A percentile compares a stretch with the other conserved stretches of the same genome.
Conservation (phyloP, 495 filamentous ascomycete species). For the Apodospora peruviana region DNA sequence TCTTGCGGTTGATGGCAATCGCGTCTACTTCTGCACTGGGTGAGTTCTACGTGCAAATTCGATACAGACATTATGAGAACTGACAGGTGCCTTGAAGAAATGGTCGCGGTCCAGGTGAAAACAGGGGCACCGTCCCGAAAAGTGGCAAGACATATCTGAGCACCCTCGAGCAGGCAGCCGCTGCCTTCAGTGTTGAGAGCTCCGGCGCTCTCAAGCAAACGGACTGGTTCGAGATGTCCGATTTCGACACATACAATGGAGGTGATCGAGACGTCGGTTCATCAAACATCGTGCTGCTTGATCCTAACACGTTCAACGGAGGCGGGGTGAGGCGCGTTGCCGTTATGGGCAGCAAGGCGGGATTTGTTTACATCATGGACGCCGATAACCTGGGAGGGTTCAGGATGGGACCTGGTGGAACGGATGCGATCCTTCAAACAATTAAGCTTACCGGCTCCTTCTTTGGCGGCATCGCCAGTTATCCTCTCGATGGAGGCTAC, state of each 20-base stretch:
- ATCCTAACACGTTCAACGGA: slow-evolving; percentile 30
- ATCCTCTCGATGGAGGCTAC: slow-evolving; percentile 40
- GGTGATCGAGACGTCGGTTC: slow-evolving; percentile 44
- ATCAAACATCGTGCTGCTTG: slow-evolving; percentile 32
- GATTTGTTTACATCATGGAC: slow-evolving; percentile 32
- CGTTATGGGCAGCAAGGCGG: slow-evolving; percentile 31
- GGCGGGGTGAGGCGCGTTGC: slow-evolving; percentile 28
- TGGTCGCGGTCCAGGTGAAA: slow-evolving; percentile 32
- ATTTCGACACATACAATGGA: slow-evolving; percentile 35
- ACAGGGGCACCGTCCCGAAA: slow-evolving; percentile 25
- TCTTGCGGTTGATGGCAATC: slow-evolving; percentile 31
- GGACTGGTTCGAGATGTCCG: slow-evolving; percentile 40
- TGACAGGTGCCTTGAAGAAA: slow-evolving; percentile 23
- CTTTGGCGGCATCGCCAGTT: slow-evolving; percentile 34
- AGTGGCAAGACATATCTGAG: slow-evolving; percentile 32
- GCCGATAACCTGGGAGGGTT: slow-evolving; percentile 35
- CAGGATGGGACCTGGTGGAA: slow-evolving; percentile 21
- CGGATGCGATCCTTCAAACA: slow-evolving; percentile 23
- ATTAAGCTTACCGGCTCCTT: slow-evolving; percentile 25
- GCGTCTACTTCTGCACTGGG: slow-evolving; percentile 36
- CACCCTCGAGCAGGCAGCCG: slow-evolving; percentile 38
- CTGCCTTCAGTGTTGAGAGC: slow-evolving; percentile 34
- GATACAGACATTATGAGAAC: neutral
- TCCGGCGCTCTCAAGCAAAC: slow-evolving; percentile 30
- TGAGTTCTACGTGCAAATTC: neutral